Conservation (phyloP, 2,329 filamentous ascomycete genomes). For the Diaporthe sp. region DNA sequence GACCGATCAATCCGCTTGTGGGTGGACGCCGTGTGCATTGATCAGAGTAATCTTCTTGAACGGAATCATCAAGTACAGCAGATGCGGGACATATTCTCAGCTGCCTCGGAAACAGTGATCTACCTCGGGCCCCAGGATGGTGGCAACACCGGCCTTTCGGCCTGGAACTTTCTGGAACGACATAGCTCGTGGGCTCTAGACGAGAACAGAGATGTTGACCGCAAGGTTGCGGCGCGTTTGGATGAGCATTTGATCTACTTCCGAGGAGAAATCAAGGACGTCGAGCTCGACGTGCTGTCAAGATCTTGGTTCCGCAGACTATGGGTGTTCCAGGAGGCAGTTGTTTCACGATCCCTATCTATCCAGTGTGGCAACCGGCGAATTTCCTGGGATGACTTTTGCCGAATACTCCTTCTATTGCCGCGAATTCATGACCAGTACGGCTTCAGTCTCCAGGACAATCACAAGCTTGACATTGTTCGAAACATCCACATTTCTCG, state of each 20-base stretch:
- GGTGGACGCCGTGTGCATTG: conserved; percentile 11
- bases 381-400: conserved; percentile 1
- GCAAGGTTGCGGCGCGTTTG: not conserved
- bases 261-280: not conserved
- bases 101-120: not conserved
- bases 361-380: not conserved
- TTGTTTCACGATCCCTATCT: not conserved
- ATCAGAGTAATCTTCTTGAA: not conserved
- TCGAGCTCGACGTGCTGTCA: not conserved
- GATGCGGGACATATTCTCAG: conserved; percentile 9
- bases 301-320: not conserved
- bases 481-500: not conserved
- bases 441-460: conserved; percentile 1
- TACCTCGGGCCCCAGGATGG: not conserved
- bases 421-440: not conserved
- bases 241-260: not conserved
- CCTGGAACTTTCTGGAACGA: not conserved
- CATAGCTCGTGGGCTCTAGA: not conserved
- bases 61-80: conserved; percentile 2
- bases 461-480: not conserved
- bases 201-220: not conserved
- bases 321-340: not conserved
- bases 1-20: not conserved
- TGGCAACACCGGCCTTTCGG: not conserved
- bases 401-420: not conserved